A percentile compares a stretch with the other conserved stretches of the same genome.
phyloP scores from a whole-genome alignment of 2,329 filamentous ascomycete genomes.

The Calonectria hongkongensis region DNA sequence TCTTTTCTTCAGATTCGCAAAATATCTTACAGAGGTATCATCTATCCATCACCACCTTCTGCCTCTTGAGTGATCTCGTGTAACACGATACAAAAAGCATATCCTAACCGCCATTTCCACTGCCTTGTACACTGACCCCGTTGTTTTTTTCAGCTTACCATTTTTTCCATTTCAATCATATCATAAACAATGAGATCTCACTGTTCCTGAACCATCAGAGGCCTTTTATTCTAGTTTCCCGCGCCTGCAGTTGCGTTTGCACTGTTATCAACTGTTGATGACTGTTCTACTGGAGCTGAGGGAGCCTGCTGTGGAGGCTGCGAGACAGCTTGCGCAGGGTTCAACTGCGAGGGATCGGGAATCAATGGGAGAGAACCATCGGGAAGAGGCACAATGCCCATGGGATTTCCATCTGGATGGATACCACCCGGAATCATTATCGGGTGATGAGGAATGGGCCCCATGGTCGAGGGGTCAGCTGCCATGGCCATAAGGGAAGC shows the following conservation, averaged over 20 bases:
- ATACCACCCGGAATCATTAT: slow-evolving; percentile 50
- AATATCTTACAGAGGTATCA: slow-evolving; percentile 53
- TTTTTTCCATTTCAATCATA: not conserved
- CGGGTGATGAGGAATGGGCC: slow-evolving; percentile 52
- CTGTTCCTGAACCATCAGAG: not conserved
- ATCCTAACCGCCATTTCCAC: slow-evolving; percentile 21
- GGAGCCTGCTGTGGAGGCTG: slow-evolving; percentile 35
- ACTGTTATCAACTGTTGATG: slow-evolving; percentile 35
- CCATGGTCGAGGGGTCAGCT: slow-evolving; percentile 50
- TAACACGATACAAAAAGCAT: slow-evolving; percentile 27
- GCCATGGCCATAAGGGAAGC: slow-evolving; percentile 49
- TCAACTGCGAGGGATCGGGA: slow-evolving; percentile 44
- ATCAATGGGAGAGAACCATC: slow-evolving; percentile 39
- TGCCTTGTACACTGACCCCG: not conserved
- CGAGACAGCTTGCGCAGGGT: slow-evolving; percentile 30
- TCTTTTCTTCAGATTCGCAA: slow-evolving; percentile 21
- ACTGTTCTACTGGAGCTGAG: slow-evolving; percentile 37
- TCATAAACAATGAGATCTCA: not conserved
- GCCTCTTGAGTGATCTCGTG: slow-evolving; percentile 18
- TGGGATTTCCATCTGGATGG: slow-evolving; percentile 40
- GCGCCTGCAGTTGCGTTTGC: slow-evolving; percentile 21
- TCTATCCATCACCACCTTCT: slow-evolving; percentile 44
- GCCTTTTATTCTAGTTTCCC: slow-evolving; percentile 30
- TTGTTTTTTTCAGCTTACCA: not conserved
- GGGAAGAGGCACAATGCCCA: slow-evolving; percentile 43